A percentile compares a stretch with the other conserved stretches of the same genome.
Evolutionary conservation across 805 yeast species (phyloP).

Genomic region (Saccharomycopsis babjevae): DNA sequence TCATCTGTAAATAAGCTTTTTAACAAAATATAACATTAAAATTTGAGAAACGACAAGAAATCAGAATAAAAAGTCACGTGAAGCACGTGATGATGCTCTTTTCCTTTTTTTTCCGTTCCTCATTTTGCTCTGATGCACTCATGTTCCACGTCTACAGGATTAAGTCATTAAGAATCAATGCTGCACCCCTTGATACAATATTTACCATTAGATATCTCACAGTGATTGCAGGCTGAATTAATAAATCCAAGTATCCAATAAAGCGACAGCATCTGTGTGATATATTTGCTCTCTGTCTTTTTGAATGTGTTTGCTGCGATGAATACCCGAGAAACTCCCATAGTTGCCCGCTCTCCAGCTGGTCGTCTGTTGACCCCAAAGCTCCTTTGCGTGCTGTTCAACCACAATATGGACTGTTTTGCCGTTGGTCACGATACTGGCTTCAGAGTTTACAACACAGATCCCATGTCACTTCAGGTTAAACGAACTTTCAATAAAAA

Average conservation of each 20-base stretch:
- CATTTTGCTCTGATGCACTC: background rate
- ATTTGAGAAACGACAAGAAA: too few relatives aligned
- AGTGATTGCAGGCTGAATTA: too few relatives aligned
- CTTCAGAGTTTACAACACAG: constrained; percentile 75
- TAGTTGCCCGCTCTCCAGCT: background rate
- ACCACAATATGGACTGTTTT: constrained; percentile 87
- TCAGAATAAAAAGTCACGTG: too few relatives aligned
- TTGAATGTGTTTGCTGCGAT: background rate
- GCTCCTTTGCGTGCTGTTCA: constrained; percentile 57
- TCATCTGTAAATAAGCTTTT: too few relatives aligned
- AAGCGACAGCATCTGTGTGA: too few relatives aligned
- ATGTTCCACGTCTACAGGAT: background rate
- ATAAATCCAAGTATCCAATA: too few relatives aligned
- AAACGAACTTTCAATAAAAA: constrained; percentile 38
- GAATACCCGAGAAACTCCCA: background rate
- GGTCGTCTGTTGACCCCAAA: constrained; percentile 20
- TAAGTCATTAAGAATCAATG: too few relatives aligned
- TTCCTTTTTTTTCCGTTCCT: too few relatives aligned
- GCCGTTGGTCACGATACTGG: constrained; percentile 76
- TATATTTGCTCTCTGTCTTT: too few relatives aligned
- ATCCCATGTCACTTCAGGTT: constrained; percentile 74
- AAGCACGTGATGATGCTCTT: background rate
- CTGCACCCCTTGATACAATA: too few relatives aligned
- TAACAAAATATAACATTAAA: too few relatives aligned
- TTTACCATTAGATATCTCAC: too few relatives aligned